Percentiles rank a stretch among this genome's conserved stretches.
Evolutionary conservation across 257 asterid genomes (phyloP).

Genomic region (Nicotiana paniculata): DNA sequence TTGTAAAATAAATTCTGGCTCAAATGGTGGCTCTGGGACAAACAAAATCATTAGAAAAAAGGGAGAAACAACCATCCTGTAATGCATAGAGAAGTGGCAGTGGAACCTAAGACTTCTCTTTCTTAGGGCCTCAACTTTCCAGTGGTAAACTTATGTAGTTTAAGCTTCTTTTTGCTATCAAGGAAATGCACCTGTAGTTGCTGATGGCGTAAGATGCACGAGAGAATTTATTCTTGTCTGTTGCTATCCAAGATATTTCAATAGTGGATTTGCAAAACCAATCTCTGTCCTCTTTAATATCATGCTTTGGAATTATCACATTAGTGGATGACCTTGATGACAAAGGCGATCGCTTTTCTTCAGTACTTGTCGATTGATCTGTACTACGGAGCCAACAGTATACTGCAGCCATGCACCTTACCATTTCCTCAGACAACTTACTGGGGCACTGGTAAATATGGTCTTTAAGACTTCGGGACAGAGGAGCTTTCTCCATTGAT

Average conservation of each 20-base stretch:
- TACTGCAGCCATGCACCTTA: constrained; percentile 53
- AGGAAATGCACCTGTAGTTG: constrained; percentile 37
- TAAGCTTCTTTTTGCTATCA: neutral
- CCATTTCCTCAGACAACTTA: constrained; percentile 64
- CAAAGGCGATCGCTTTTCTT: constrained; percentile 30
- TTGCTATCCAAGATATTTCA: constrained; percentile 50
- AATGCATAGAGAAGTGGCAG: neutral
- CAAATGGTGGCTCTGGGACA: neutral
- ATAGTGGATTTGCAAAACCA: constrained; percentile 32
- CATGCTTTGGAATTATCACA: constrained; percentile 31
- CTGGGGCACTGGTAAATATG: constrained; percentile 62
- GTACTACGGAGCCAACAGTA: constrained; percentile 50
- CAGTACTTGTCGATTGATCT: constrained; percentile 16
- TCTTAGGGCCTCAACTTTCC: neutral
- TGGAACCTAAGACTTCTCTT: neutral
- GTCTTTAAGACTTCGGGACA: constrained; percentile 44
- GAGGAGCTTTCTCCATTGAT: constrained; percentile 20
- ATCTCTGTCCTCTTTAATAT: constrained; percentile 27
- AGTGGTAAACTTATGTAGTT: neutral
- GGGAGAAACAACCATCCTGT: neutral
- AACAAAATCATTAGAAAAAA: neutral
- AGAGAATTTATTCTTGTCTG: constrained; percentile 37
- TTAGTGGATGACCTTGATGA: constrained; percentile 33
- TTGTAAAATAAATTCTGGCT: neutral
- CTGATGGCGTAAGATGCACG: constrained; percentile 55